phyloP scores from a whole-genome alignment of 1,139 yeast genomes.

The Geotrichum candidum region DNA sequence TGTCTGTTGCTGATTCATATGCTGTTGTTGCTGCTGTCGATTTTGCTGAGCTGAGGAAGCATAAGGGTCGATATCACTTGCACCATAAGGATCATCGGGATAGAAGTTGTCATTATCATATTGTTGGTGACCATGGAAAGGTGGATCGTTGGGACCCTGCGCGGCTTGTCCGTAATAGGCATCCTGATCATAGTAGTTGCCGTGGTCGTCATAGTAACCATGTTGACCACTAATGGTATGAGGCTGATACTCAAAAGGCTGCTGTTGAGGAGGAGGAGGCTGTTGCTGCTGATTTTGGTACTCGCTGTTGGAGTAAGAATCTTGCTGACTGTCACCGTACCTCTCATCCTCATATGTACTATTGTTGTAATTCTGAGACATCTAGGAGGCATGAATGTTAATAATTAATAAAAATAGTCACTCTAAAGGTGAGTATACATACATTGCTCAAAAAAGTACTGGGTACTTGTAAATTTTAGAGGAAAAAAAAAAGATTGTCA shows the following conservation, averaged over 20 bases:
- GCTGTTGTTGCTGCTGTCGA: constrained; percentile 13
- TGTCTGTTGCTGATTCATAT: neutral
- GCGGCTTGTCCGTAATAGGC: constrained; percentile 29
- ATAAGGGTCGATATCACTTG: constrained; percentile 31
- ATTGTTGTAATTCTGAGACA: constrained; percentile 13
- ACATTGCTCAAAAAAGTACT: neutral
- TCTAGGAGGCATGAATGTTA: constrained; percentile 3
- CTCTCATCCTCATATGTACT: constrained; percentile 9
- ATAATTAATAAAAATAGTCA: neutral
- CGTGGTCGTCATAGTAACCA: constrained; percentile 29
- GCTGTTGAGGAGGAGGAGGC: constrained; percentile 34
- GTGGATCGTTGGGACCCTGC: constrained; percentile 18
- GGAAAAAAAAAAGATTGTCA: neutral
- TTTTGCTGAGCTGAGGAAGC: constrained; percentile 21
- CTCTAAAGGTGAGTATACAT: neutral
- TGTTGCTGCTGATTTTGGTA: constrained; percentile 23
- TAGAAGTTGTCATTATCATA: constrained; percentile 32
- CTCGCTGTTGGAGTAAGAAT: constrained; percentile 7
- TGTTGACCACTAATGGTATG: constrained; percentile 19
- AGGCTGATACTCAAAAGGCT: constrained; percentile 23
- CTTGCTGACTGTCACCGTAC: constrained; percentile 3
- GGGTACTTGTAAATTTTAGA: neutral
- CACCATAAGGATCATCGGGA: constrained; percentile 32
- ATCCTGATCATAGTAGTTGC: constrained; percentile 22
- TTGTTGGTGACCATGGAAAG: constrained; percentile 27